Percentiles rank a stretch among this genome's conserved stretches.
Evolutionary conservation across 2,329 filamentous ascomycete species (phyloP).

Genomic region (Davidsoniella australis): DNA sequence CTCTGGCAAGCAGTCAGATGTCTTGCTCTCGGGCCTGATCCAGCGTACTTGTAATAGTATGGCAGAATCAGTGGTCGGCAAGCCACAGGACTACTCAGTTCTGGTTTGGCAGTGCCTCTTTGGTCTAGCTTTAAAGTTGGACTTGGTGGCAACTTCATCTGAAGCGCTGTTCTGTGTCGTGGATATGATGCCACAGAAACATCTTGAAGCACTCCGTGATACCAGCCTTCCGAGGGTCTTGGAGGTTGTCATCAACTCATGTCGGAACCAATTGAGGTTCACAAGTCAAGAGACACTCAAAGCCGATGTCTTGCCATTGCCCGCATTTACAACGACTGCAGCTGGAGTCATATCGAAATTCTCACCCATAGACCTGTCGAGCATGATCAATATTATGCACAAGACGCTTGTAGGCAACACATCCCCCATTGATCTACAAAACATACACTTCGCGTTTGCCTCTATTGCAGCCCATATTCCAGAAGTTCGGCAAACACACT

Average conservation of each 20-base stretch:
- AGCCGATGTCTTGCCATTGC: conserved; percentile 8
- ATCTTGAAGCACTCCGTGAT: neutral
- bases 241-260: neutral
- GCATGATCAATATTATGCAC: too few species aligned
- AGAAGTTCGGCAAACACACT: conserved; percentile 9
- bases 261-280: neutral
- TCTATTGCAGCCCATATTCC: conserved; percentile 14
- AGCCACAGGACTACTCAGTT: conserved; percentile 3
- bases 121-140: conserved; percentile 1
- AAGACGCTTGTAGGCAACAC: too few species aligned
- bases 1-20: neutral
- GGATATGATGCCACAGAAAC: conserved; percentile 4
- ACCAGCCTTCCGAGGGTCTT: neutral
- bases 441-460: conserved; percentile 3
- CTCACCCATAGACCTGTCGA: neutral
- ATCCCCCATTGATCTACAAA: neutral
- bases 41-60: conserved; percentile 7
- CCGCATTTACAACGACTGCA: conserved; percentile 2
- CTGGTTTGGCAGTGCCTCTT: conserved; percentile 11
- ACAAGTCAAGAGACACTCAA: neutral
- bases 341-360: conserved; percentile 2
- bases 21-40: conserved; percentile 5
- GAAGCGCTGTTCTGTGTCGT: conserved; percentile 5
- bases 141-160: conserved; percentile 5
- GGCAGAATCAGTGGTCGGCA: conserved; percentile 2